Base-by-base conservation (phyloP, 163 green algal species). In the Prototheca wickerhamii region DNA sequence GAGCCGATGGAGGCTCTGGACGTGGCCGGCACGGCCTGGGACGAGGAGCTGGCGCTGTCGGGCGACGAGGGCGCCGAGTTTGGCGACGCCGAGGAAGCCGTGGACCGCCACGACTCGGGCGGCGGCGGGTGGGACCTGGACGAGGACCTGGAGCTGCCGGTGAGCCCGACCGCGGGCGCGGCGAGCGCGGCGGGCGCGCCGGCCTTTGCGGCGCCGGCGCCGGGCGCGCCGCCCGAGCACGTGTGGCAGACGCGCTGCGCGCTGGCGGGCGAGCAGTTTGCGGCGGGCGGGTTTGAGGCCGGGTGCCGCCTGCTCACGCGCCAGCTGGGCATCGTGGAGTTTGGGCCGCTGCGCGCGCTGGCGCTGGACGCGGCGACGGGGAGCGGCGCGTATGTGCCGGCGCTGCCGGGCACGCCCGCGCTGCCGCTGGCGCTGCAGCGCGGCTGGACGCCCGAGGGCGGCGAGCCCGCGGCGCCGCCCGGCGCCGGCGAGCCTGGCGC, bases 241-340 rank as follows among this genome's bases (percentile, higher is more conserved):
- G 77, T 80, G 25, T 99, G 93, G 93, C 70, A 89, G 55, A 82
- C 93, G 60, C 88, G 87, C 64, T 86, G 83, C 75, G 70, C 77
- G 60, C 72, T 98, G 59, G 87, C 93, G 20, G 89, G 84, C 34
- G 90, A 99, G 70, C 86, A 93, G 60, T 83, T 73, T 2, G 91
- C 93, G 5, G 92, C 91, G 26, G 93, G 91, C 49, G 79, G 83
- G 28, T 97, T 97, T 68, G 78, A 89, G 51, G 82, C 72, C 4
- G 91, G 91, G 29, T 96, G 96, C 87, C 87, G 87, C 33, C 76
- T 98, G 74, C 83, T 99, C 43, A 87, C 87, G 68, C 79, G 91
- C 42, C 89, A 97, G 76, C 75, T 96, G 32, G 93, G 91, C 63
- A 88, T 94, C 28, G 70, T 82, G 30, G 80, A 86, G 69, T 97